Evolutionary conservation across 306 rosid genomes (phyloP), one percentile per base, ranked within the genome.

Genomic region (Cucurbita ficifolia): DNA sequence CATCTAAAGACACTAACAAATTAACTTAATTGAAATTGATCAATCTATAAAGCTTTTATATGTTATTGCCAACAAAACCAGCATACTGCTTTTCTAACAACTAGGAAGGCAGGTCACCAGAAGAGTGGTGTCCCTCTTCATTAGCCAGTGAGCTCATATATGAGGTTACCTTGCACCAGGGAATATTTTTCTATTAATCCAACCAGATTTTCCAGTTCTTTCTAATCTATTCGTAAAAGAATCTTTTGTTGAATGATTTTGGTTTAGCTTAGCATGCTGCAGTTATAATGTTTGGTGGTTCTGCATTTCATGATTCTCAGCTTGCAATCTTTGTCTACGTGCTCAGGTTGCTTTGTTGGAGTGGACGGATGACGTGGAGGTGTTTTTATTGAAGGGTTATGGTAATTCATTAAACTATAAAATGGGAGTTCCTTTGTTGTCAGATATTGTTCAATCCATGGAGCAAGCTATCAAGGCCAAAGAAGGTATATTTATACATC

Each of bases 351-450:
- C 76, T 67, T 81, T 88, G 84, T 80, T 92, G 78, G 97, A 92
- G 84, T 92, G 97, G 97, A 77, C 95, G 68, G 96, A 92, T 83
- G 97, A 92, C 55, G 78, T 92, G 83, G 96, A 89, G 83, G 69
- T 17, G 69, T 92, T 74, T 81, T 83, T 89, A 73, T 82, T 92
- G 79, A 92, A 92, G 83, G 97, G 97, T 38, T 92, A 92, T 86
- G 97, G 97, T 22, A 84, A 92, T 9, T 83, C 96, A 64, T 2
- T 92, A 75, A 92, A 89, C 80, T 92, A 88, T 67, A 83, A 85
- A 80, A 89, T 92, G 97, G 97, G 97, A 77, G 69, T 85, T 76
- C 92, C 95, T 21, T 82, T 92, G 73, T 91, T 92, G 68, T 77
- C 88, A 76, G 97, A 92, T 80, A 87, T 92, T 79, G 77, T 89